phyloP scores from a whole-genome alignment of 768 basidiomycete species.

The Phanerochaete sordida region DNA sequence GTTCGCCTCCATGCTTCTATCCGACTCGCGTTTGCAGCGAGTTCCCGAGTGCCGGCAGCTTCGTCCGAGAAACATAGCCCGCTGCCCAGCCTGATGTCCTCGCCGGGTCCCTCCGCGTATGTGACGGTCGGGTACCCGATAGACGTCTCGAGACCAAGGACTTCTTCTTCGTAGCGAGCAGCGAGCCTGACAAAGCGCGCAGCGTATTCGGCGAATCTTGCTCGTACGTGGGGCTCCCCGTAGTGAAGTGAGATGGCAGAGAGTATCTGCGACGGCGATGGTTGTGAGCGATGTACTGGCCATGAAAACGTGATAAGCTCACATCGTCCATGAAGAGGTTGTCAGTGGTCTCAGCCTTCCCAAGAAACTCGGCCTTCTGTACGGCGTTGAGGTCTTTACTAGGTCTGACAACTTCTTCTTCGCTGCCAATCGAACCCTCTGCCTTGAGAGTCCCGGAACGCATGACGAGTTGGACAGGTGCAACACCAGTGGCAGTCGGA shows the following conservation, averaged over 20 bases:
- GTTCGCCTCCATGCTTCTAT: constrained; percentile 94
- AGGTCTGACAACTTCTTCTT: constrained; percentile 65
- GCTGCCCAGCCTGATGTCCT: constrained; percentile 59
- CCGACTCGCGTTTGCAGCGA: constrained; percentile 71
- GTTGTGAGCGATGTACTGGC: no score
- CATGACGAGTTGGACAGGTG: constrained; percentile 36
- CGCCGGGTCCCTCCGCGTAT: constrained; percentile 46
- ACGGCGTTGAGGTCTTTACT: constrained; percentile 45
- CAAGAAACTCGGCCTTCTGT: constrained; percentile 49
- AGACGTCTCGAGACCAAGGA: constrained; percentile 55
- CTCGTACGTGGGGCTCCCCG: constrained; percentile 84
- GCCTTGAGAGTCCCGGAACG: constrained; percentile 64
- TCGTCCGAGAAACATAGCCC: constrained; percentile 83
- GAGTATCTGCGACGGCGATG: no score
- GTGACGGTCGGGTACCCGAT: constrained; percentile 66
- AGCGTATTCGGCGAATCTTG: constrained; percentile 88
- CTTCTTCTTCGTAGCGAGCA: constrained; percentile 88
- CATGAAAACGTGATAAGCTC: constrained; percentile 28
- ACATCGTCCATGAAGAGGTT: constrained; percentile 94
- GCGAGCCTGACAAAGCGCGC: constrained; percentile 84
- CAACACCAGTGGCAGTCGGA: constrained; percentile 29
- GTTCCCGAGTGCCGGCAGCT: constrained; percentile 56
- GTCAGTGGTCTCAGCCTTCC: constrained; percentile 64
- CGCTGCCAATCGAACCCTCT: constrained; percentile 58
- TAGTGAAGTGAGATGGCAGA: constrained; percentile 88